Evolutionary conservation across 1,284 basidiomycete genomes (phyloP).

Genomic region (Cystobasidium sp.): DNA sequence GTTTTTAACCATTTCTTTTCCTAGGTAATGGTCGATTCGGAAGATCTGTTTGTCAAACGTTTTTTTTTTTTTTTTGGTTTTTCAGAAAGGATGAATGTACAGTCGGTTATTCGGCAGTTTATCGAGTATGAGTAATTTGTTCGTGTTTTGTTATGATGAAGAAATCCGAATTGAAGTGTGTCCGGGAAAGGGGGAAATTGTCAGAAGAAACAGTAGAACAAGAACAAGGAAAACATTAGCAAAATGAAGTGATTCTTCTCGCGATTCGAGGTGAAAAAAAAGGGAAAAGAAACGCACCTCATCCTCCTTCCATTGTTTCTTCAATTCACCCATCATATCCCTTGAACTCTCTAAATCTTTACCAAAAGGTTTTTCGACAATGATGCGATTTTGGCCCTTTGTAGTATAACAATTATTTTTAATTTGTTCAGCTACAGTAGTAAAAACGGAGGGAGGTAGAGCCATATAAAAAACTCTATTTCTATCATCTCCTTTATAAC

Average conservation of each 20-base stretch:
- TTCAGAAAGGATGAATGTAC: no score
- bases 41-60: conserved; percentile 78
- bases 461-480: conserved; percentile 66
- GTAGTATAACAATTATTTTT: conserved; percentile 77
- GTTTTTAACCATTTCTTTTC: conserved; percentile 99
- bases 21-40: conserved; percentile 96
- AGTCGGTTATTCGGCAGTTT: no score
- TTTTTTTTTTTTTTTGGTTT: no score
- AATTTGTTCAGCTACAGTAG: conserved; percentile 79
- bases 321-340: conserved; percentile 75
- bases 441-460: conserved; percentile 90
- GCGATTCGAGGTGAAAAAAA: background rate
- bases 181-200: no score
- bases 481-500: conserved; percentile 64
- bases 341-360: conserved; percentile 88
- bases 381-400: conserved; percentile 80
- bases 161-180: no score
- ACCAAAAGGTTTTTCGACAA: conserved; percentile 96
- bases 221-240: background rate
- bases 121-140: no score
- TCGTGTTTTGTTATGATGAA: no score
- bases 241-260: background rate
- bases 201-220: no score
- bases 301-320: conserved; percentile 86
- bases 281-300: no score